A percentile compares a stretch with the other conserved stretches of the same genome.
These are phyloP conservation scores for Globisporangium ultimum DNA, from an alignment of 352 stramenopile genomes.

Conservation along the genomic window DNA sequence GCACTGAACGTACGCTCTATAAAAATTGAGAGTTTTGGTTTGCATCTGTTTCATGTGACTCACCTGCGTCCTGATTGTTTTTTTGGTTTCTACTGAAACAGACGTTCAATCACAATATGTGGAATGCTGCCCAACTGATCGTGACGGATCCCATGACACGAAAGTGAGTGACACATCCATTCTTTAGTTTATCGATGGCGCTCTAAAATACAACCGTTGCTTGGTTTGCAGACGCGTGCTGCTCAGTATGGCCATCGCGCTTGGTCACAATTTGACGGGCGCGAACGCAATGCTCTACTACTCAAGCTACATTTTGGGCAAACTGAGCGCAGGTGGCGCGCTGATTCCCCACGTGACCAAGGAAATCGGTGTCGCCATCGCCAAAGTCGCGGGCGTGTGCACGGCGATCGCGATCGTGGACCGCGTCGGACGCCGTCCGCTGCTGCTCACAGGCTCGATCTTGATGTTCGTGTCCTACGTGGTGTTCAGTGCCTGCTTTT, in stretches of 20 bases:
- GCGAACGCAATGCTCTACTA: conserved; percentile 83
- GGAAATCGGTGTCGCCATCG: conserved; percentile 58
- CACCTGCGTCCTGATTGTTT: neutral
- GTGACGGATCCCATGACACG: conserved; percentile 30
- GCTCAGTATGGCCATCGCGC: conserved; percentile 50
- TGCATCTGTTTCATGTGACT: neutral
- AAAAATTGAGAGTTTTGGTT: neutral
- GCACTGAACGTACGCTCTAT: conserved; percentile 8
- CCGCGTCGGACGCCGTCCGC: conserved; percentile 48
- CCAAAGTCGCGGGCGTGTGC: conserved; percentile 63
- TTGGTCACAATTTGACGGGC: conserved; percentile 63
- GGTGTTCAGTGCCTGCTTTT: conserved; percentile 53
- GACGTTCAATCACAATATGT: conserved; percentile 32
- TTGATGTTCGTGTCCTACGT: conserved; percentile 53
- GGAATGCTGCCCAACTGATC: conserved; percentile 31
- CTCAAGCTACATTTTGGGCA: conserved; percentile 67
- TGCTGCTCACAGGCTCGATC: conserved; percentile 53
- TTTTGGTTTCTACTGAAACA: conserved; percentile 6
- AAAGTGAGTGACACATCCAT: conserved; percentile 21
- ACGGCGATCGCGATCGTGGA: conserved; percentile 50
- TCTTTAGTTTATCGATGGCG: too few species aligned
- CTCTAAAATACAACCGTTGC: neutral
- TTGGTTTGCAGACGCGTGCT: conserved; percentile 32
- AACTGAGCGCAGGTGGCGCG: conserved; percentile 20
- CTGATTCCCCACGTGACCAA: conserved; percentile 31